phyloP scores from a whole-genome alignment of 148 eudicot species.

The Rhododendron simsii region DNA sequence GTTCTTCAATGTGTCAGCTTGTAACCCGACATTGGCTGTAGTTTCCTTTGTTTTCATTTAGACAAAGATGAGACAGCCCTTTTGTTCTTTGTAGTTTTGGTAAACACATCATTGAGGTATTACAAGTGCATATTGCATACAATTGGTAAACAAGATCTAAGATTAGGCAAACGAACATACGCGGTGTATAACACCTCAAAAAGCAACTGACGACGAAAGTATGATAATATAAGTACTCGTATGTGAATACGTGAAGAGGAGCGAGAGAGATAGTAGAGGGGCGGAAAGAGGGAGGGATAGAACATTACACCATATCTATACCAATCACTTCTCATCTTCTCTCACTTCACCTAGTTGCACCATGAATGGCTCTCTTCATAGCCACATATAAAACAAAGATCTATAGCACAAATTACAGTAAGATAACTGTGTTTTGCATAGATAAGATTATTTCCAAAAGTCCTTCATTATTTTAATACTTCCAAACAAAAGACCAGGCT shows the following conservation, averaged over 20 bases:
- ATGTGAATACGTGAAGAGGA: background rate
- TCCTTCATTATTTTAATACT: background rate
- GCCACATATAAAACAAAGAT: background rate
- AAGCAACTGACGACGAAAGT: background rate
- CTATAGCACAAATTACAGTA: background rate
- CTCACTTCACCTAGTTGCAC: background rate
- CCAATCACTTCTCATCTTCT: background rate
- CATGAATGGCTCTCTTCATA: background rate
- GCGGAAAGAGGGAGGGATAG: background rate
- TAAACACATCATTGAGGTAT: background rate
- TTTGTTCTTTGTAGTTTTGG: background rate
- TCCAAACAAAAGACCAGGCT: background rate
- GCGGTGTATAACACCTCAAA: background rate
- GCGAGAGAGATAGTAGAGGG: background rate
- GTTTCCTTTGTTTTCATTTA: background rate
- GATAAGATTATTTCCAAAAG: background rate
- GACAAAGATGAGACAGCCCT: background rate
- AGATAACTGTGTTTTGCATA: background rate
- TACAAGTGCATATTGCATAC: background rate
- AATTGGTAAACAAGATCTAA: background rate
- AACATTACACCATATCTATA: background rate
- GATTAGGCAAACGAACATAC: background rate
- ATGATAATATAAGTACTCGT: too few species aligned
- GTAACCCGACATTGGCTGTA: background rate
- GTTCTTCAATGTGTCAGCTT: background rate